Base-by-base conservation (phyloP, 2,329 filamentous ascomycete species). In the Arthroderma sp. region DNA sequence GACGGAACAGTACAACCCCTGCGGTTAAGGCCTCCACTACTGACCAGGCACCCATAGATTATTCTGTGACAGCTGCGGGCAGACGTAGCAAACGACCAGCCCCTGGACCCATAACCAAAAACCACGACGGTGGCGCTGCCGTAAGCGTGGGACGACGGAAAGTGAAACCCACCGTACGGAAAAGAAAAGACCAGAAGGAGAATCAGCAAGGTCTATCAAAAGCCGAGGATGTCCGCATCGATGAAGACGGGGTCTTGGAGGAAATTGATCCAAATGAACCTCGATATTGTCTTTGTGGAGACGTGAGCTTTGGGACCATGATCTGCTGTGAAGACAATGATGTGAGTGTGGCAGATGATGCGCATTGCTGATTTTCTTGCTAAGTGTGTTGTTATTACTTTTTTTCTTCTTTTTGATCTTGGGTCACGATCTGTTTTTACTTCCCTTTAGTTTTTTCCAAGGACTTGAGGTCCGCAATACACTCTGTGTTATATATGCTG, bases 291-390 rank as follows among this genome's bases (percentile, higher is more conserved):
- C 58, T 78, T 36, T 81, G 78, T 53, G 73, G 73, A 34, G 75
- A 80, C 52, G 75, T 81, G 11, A 78, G 74, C 53, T 80, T 71
- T 54, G 78, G 78, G 29, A 72, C 71, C 33, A 81, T 81, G 78
- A 77, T 81, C 48, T 74, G 71, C 37, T 81, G 78, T 55, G 77
- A 81, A 53, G 76, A 79, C 52, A 70, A 71, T 43, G 72, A 77
- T 53, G 72, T 74, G 53, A 61, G 63, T 58, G 29, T 38, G 32
- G 44, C 27, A 33, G 15, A 29, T 36, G 27, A 36, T 22, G 39
- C 15, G 36, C 39, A 32, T 43, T 43, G 42, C 32, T 27, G 40
- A 11, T 42, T 37, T 22, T n/a, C 38, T 48, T 45, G 34, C 33
- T 48, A 57, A 50, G 60, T 55, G 40, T 44, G 52, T 57, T 41